A percentile compares a stretch with the other conserved stretches of the same genome.
Conservation (phyloP, 1,284 basidiomycete species). For the Thecaphora thlaspeos region DNA sequence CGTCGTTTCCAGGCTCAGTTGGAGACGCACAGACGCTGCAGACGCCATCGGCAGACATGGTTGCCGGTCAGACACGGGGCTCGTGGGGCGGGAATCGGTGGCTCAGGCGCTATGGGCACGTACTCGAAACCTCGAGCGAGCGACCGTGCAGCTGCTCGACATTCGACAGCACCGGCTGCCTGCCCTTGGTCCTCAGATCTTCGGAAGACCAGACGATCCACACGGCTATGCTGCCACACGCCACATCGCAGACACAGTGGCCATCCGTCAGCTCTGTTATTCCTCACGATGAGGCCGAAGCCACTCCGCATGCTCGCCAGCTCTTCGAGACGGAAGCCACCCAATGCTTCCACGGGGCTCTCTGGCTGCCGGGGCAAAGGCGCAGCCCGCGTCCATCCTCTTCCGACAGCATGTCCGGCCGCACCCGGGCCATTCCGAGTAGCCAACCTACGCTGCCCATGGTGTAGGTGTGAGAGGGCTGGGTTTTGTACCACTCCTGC, state of each 20-base stretch:
- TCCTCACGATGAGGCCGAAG: too few species aligned
- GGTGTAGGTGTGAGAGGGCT: slow-evolving; percentile 18
- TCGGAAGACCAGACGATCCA: too few species aligned
- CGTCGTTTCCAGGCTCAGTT: too few species aligned
- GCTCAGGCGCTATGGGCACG: too few species aligned
- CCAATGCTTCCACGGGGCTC: slow-evolving; percentile 9
- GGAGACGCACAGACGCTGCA: too few species aligned
- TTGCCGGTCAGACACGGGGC: too few species aligned
- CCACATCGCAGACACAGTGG: background rate
- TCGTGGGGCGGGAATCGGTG: too few species aligned
- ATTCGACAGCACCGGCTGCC: slow-evolving; percentile 23
- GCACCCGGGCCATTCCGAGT: slow-evolving; percentile 13
- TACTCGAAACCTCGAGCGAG: slow-evolving; percentile 20
- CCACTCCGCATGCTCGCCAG: slow-evolving; percentile 2
- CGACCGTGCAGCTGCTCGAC: slow-evolving; percentile 22
- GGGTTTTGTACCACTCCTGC: slow-evolving; percentile 31
- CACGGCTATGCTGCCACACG: too few species aligned
- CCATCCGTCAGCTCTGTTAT: background rate
- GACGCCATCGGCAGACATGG: too few species aligned
- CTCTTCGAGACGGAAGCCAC: slow-evolving; percentile 34
- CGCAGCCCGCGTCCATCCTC: slow-evolving; percentile 19
- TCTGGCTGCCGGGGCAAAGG: slow-evolving; percentile 7
- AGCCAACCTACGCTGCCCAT: slow-evolving; percentile 10
- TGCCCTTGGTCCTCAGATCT: slow-evolving; percentile 27
- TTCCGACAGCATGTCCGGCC: slow-evolving; percentile 5